Evolutionary conservation across 1,139 yeast genomes (phyloP).

Genomic region (Lodderomyces parapsilosis): DNA sequence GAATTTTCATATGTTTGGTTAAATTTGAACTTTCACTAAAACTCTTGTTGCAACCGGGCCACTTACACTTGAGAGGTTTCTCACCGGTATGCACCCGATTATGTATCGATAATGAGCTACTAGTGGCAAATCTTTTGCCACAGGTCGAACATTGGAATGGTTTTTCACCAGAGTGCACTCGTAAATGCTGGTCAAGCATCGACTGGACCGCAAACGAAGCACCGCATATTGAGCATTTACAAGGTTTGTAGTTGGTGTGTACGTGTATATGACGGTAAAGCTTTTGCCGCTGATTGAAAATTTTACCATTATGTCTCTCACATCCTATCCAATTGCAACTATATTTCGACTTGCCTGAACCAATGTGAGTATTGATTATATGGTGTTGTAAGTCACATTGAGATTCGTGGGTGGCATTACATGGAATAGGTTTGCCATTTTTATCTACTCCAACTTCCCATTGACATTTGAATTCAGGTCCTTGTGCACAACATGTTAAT

Average conservation of each 20-base stretch:
- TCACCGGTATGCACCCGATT: slow-evolving; percentile 58
- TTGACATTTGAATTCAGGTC: slow-evolving; percentile 33
- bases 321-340: slow-evolving; percentile 80
- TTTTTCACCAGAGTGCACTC: slow-evolving; percentile 86
- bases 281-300: slow-evolving; percentile 82
- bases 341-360: slow-evolving; percentile 70
- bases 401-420: slow-evolving; percentile 48
- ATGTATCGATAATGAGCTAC: slow-evolving; percentile 55
- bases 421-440: slow-evolving; percentile 37
- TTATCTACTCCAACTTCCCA: slow-evolving; percentile 42
- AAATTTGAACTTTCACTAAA: slow-evolving; percentile 89
- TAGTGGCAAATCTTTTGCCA: slow-evolving; percentile 52
- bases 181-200: slow-evolving; percentile 68
- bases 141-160: slow-evolving; percentile 51
- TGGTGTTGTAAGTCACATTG: slow-evolving; percentile 71
- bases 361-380: slow-evolving; percentile 63
- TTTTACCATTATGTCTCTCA: slow-evolving; percentile 55
- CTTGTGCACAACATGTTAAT: slow-evolving; percentile 5
- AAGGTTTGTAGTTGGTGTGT: slow-evolving; percentile 84
- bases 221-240: slow-evolving; percentile 64
- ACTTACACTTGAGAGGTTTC: slow-evolving; percentile 77
- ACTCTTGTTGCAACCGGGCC: slow-evolving; percentile 77
- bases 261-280: slow-evolving; percentile 80
- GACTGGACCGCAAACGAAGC: slow-evolving; percentile 67
- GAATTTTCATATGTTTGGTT: slow-evolving; percentile 81